Evolutionary conservation across 139 green algal species (phyloP).

Genomic region (Ostreobium quekettii): DNA sequence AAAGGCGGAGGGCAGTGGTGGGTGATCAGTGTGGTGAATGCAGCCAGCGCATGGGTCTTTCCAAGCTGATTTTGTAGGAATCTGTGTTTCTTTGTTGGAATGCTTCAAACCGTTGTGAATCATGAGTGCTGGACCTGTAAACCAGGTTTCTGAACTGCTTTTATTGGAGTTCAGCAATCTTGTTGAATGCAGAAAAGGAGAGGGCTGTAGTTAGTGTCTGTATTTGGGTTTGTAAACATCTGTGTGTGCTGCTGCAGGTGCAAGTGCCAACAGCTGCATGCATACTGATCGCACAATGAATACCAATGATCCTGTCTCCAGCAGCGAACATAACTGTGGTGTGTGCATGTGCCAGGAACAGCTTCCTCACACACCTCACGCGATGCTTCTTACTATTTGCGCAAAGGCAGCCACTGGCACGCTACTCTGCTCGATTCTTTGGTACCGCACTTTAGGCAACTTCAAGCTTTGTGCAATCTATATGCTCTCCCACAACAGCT

Average conservation of each 20-base stretch:
- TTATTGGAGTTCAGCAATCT: neutral
- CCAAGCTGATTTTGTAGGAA: neutral
- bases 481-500: slow-evolving; percentile 21
- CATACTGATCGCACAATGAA: neutral
- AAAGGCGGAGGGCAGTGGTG: neutral
- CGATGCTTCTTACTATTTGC: neutral
- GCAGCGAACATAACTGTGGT: neutral
- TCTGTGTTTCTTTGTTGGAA: neutral
- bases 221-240: neutral
- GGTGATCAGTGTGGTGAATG: neutral
- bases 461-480: slow-evolving; percentile 38
- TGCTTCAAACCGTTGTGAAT: neutral
- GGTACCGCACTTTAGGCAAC: slow-evolving; percentile 54
- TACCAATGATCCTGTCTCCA: neutral
- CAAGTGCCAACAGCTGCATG: neutral
- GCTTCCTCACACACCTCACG: too few relatives aligned
- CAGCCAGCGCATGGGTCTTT: neutral
- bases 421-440: slow-evolving; percentile 36
- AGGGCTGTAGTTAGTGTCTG: neutral
- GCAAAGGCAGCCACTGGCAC: slow-evolving; percentile 21
- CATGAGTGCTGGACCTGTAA: neutral
- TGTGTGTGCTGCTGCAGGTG: neutral
- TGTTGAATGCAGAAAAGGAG: neutral
- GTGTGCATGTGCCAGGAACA: neutral
- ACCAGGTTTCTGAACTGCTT: neutral